These are phyloP conservation scores for Ophidiomyces ophidiicola DNA, from an alignment of 2,329 filamentous ascomycete species.

Conservation along the genomic window DNA sequence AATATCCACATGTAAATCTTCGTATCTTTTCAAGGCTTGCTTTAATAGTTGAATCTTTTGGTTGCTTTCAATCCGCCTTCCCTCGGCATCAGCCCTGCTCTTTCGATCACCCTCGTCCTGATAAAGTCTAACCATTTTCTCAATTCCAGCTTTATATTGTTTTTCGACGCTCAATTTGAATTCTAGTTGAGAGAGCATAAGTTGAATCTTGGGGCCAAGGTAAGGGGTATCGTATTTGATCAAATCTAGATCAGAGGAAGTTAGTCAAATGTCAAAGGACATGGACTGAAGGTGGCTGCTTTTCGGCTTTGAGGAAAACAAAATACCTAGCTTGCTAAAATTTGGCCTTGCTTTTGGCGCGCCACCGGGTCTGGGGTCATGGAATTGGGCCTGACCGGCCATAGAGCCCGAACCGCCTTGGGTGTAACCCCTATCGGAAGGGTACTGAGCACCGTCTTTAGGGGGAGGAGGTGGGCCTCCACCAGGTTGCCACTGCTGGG, in stretches of 20 bases:
- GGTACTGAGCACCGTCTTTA: constrained; percentile 51
- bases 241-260: too few relatives aligned
- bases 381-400: constrained; percentile 69
- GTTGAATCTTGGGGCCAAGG: constrained; percentile 90
- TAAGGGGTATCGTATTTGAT: constrained; percentile 98
- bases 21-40: constrained; percentile 91
- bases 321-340: constrained; percentile 87
- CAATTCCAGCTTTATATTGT: constrained; percentile 95
- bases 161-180: constrained; percentile 99
- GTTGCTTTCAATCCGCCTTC: constrained; percentile 81
- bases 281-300: background rate
- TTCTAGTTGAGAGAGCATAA: constrained; percentile 96
- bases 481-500: constrained; percentile 38
- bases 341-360: constrained; percentile 68
- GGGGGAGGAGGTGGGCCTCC: constrained; percentile 52
- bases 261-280: too few relatives aligned
- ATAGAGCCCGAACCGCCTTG: constrained; percentile 58
- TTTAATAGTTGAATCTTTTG: constrained; percentile 95
- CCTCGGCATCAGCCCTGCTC: constrained; percentile 85
- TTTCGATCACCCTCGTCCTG: constrained; percentile 95
- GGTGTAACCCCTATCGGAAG: constrained; percentile 46
- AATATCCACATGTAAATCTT: constrained; percentile 91
- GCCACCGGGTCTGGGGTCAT: constrained; percentile 56
- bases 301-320: background rate
- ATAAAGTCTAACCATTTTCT: constrained; percentile 98